Base-by-base conservation (phyloP, 345 rosid genomes). In the Eutrema yunnanense region DNA sequence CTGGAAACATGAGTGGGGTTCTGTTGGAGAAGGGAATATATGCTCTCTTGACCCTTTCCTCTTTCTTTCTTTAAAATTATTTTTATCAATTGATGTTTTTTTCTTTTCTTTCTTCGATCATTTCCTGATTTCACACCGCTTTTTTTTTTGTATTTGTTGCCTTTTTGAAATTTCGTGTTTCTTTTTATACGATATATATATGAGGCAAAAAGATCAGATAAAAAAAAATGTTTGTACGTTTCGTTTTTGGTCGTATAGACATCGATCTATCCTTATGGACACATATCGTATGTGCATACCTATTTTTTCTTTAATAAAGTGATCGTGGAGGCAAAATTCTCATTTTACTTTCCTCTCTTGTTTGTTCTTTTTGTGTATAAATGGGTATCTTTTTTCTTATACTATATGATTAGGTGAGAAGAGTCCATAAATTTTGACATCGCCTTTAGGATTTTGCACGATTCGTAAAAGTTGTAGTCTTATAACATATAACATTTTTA, bases 1-100 rank as follows among this genome's bases (percentile, higher is more conserved):
- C 87, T 69, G 86, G 87, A 86, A 86, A 82, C 89, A 86, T 79
- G 63, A 71, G 92, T 86, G 90, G 90, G 90, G 90, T 75, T 79
- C 76, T 69, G 83, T 79, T 82, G 81, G 80, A 82, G 73, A 70
- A 75, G 85, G 81, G 96, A 90, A 90, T 90, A 90, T 87, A 86
- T 86, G 89, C 92, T 89, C 81, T 71, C 84, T 83, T 82, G 81
- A 55, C 84, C 75, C 77, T 82, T 78, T 80, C 84, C 79, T 75
- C 84, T 80, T 82, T 65, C 72, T 68, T 60, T 65, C 62, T 78
- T 74, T 63, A 62, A 43, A 56, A 22, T 57, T 81, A 68, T 64
- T 83, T 82, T 49, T 43, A 16, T 62, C 62, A 62, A 6, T 64
- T 62, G 10, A 71, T 77, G 53, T 38, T 3, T 55, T 64, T 64